Evolutionary conservation across 306 rosid genomes (phyloP).

Genomic region (Ormosia semicastrata): DNA sequence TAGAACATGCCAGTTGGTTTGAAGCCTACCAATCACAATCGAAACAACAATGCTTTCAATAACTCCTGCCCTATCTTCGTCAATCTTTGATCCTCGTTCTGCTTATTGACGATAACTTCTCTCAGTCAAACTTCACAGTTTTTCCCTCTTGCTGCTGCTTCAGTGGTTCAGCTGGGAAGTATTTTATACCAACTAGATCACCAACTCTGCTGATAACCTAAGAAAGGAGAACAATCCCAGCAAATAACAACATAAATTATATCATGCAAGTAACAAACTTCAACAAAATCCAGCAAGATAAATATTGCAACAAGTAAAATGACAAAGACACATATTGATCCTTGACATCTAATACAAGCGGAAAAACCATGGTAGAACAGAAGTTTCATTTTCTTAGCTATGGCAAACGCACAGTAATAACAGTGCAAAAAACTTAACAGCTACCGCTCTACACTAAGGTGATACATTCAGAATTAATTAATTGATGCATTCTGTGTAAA

Average conservation of each 20-base stretch:
- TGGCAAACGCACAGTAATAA: neutral
- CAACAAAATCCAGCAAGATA: neutral
- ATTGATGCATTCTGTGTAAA: neutral
- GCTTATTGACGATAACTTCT: neutral
- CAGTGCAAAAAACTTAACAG: neutral
- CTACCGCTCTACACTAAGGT: neutral
- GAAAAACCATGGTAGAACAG: neutral
- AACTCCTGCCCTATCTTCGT: neutral
- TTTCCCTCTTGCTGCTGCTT: conserved; percentile 40
- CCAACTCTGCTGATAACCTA: conserved; percentile 74
- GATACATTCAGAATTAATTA: neutral
- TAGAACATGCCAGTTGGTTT: neutral
- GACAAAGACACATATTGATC: neutral
- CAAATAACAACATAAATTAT: neutral
- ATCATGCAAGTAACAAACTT: neutral
- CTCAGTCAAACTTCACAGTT: conserved; percentile 14
- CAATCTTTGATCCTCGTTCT: neutral
- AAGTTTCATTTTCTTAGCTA: neutral
- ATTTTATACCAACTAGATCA: conserved; percentile 71
- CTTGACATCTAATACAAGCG: neutral
- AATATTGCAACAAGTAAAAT: neutral
- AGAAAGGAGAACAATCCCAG: neutral
- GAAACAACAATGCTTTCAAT: neutral
- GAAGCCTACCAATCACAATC: conserved; percentile 3
- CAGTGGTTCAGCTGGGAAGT: conserved; percentile 71